phyloP scores from a whole-genome alignment of 352 stramenopile species.

The Albugo candida region DNA sequence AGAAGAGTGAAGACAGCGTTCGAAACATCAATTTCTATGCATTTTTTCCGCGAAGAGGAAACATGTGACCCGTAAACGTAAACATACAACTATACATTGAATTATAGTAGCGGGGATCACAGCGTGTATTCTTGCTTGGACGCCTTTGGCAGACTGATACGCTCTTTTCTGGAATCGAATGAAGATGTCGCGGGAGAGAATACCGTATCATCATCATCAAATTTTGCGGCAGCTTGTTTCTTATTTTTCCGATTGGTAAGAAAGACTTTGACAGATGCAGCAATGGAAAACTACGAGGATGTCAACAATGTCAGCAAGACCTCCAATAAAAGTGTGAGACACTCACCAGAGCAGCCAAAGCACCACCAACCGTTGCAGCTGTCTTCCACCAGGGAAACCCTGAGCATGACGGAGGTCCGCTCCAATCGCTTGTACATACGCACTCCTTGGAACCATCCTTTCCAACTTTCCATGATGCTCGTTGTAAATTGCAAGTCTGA shows the following conservation, averaged over 20 bases:
- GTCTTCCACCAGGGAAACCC: conserved; percentile 32
- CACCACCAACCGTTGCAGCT: conserved; percentile 30
- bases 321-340: not conserved
- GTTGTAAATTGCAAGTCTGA: conserved; percentile 26
- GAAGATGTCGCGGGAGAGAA: conserved; percentile 11
- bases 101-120: conserved; percentile 1
- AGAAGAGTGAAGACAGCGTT: no score
- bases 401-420: conserved; percentile 26
- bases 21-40: no score
- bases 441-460: conserved; percentile 18
- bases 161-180: conserved; percentile 3
- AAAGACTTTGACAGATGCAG: conserved; percentile 27
- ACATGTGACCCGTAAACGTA: no score
- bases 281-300: conserved; percentile 23
- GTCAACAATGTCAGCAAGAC: not conserved
- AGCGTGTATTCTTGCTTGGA: not conserved
- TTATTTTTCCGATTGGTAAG: conserved; percentile 14
- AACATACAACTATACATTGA: no score
- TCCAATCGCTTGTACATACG: conserved; percentile 42
- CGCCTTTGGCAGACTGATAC: not conserved
- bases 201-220: conserved; percentile 5
- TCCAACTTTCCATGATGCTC: conserved; percentile 18
- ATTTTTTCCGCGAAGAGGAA: no score
- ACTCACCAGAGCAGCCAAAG: conserved; percentile 26
- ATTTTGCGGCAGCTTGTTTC: conserved; percentile 1